Base-by-base conservation (phyloP, 2,329 filamentous ascomycete genomes). In the Fusarium sp. region DNA sequence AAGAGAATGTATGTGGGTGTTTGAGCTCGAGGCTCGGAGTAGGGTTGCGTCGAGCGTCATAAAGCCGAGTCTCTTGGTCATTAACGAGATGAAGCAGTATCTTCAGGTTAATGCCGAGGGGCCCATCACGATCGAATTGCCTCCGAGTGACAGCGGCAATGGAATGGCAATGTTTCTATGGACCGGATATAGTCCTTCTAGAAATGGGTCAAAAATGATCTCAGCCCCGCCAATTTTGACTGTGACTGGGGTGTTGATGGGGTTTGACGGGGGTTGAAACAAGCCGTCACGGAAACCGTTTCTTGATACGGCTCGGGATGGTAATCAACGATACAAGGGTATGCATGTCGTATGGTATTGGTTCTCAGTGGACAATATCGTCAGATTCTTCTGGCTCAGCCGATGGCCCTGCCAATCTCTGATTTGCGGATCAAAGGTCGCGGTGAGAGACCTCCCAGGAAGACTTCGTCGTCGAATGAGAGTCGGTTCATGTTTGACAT, bases 381-480 rank as follows among this genome's bases (percentile, higher is more conserved):
- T 58, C 65, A 62, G 55, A 36, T 63, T 69, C 68, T 58, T 55
- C 39, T 62, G 33, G 47, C 65, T 87, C 83, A 90, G n/a, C 87
- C 87, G 60, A 90, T 85, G 7, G 88, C 88, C 35, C 85, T 83
- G 11, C 88, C 88, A 79, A 89, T 90, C 52, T 86, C 84, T 17
- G 83, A 84, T 63, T 83, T 80, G 63, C 83, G 83, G 57, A 87
- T 80, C 35, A 84, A 78, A 18, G 87, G 87, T 14, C 86, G 84
- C 5, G 88, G 87, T 26, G 87, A 87, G 10, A 89, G 78, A 6
- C 85, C 87, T 10, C 82, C 85, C 13, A 85, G 70, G 24, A 82
- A 80, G 44, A 82, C 75, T 14, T 88, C 86, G 8, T 89, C 85
- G 12, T 86, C 85, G 35, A 86, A 83, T 15, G 85, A 86, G 31